A percentile compares a stretch with the other conserved stretches of the same genome.
phyloP scores from a whole-genome alignment of 805 yeast species.

The Candida alai region DNA sequence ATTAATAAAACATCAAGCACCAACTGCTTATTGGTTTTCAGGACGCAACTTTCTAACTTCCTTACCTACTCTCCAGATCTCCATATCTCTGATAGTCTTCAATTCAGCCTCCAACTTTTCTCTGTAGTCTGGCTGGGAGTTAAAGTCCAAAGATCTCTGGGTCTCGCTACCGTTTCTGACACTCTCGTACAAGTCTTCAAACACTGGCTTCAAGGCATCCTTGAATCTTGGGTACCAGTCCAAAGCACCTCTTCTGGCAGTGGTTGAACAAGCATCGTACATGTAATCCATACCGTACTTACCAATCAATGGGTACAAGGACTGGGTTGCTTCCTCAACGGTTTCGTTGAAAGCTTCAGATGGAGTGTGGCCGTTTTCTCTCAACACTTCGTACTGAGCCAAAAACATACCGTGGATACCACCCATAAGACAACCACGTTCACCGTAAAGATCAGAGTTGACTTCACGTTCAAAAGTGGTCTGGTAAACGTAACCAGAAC shows the following conservation, averaged over 20 bases:
- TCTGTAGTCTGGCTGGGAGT: slow-evolving; percentile 98
- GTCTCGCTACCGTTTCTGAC: slow-evolving; percentile 97
- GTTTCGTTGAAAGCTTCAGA: slow-evolving; percentile 99
- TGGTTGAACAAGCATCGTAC: slow-evolving; percentile 99
- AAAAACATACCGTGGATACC: slow-evolving; percentile 99
- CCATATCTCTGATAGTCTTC: slow-evolving; percentile 90
- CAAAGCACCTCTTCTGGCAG: slow-evolving; percentile 99
- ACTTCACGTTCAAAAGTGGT: slow-evolving; percentile 99
- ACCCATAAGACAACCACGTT: slow-evolving; percentile 99
- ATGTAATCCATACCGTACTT: slow-evolving; percentile 99
- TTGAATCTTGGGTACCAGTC: slow-evolving; percentile 99
- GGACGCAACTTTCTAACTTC: slow-evolving; percentile 99
- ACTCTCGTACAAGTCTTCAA: slow-evolving; percentile 91
- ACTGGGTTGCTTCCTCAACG: slow-evolving; percentile 99
- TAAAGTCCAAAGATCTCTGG: slow-evolving; percentile 95
- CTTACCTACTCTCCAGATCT: slow-evolving; percentile 99
- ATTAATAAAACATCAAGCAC: neutral
- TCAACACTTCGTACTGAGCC: slow-evolving; percentile 98
- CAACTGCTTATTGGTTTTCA: slow-evolving; percentile 75
- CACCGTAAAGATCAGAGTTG: slow-evolving; percentile 98
- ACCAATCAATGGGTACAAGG: slow-evolving; percentile 97
- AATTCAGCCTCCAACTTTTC: slow-evolving; percentile 92
- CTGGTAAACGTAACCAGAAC: slow-evolving; percentile 99
- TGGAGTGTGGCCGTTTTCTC: slow-evolving; percentile 99
- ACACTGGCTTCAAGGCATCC: slow-evolving; percentile 98